Percentiles rank a stretch among this genome's conserved stretches.
These are phyloP conservation scores for Yarrowia galli DNA, from an alignment of 1,139 yeast species.

Conservation along the genomic window DNA sequence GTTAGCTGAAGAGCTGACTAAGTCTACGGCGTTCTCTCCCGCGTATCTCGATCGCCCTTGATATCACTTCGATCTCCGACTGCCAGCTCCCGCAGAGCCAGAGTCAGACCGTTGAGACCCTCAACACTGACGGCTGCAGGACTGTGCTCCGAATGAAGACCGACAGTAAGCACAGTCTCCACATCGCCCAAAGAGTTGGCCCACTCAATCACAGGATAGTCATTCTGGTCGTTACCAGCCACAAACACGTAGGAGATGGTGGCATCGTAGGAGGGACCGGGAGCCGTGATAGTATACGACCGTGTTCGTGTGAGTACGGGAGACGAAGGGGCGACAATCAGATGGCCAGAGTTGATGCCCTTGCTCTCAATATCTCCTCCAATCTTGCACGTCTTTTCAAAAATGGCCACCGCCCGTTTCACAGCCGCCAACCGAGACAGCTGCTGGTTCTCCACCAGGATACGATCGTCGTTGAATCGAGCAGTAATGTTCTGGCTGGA, in stretches of 20 bases:
- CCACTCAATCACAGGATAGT: constrained; percentile 37
- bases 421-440: constrained; percentile 45
- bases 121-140: constrained; percentile 33
- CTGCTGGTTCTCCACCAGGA: constrained; percentile 45
- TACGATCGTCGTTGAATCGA: constrained; percentile 65
- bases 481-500: constrained; percentile 77
- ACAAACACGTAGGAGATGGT: constrained; percentile 35
- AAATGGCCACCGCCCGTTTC: constrained; percentile 42
- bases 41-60: constrained; percentile 26
- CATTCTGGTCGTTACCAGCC: constrained; percentile 33
- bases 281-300: constrained; percentile 32
- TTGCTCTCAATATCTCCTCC: constrained; percentile 24
- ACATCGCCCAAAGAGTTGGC: constrained; percentile 37
- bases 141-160: constrained; percentile 34
- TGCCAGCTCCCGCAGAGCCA: constrained; percentile 29
- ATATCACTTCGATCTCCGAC: constrained; percentile 23
- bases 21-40: constrained; percentile 10
- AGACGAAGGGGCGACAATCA: constrained; percentile 14
- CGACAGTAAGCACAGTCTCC: constrained; percentile 35
- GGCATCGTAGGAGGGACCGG: constrained; percentile 35
- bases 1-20: constrained; percentile 9
- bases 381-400: constrained; percentile 39
- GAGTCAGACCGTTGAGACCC: constrained; percentile 36
- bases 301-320: constrained; percentile 23
- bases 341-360: constrained; percentile 21